Conservation (phyloP, 1,284 basidiomycete species). For the Apiotrichum montevideense region DNA sequence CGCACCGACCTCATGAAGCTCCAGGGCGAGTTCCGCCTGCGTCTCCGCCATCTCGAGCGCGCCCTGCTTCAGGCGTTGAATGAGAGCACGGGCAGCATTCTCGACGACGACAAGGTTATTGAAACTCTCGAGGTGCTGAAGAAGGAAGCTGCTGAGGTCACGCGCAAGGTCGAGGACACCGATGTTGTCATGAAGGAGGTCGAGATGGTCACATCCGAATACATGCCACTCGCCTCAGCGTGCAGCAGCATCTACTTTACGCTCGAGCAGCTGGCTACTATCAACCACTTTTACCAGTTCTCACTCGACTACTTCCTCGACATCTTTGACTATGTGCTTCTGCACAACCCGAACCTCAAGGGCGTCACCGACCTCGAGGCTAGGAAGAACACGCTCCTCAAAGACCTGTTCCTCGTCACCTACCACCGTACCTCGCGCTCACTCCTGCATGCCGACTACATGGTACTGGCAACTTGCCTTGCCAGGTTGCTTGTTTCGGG, state of each 20-base stretch:
- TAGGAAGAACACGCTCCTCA: constrained; percentile 76
- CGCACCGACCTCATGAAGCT: constrained; percentile 97
- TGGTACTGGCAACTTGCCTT: constrained; percentile 83
- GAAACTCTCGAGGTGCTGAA: constrained; percentile 95
- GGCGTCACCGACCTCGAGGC: constrained; percentile 66
- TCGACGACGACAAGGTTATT: constrained; percentile 99
- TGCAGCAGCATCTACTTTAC: constrained; percentile 98
- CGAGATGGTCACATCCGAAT: constrained; percentile 90
- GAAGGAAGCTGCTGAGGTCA: constrained; percentile 93
- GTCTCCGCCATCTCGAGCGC: constrained; percentile 87
- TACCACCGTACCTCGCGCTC: constrained; percentile 88
- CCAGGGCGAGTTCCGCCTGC: constrained; percentile 94
- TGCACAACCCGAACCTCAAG: constrained; percentile 82
- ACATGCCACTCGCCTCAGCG: constrained; percentile 88
- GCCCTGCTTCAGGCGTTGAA: constrained; percentile 91
- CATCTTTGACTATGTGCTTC: constrained; percentile 92
- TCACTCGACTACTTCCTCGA: constrained; percentile 96
- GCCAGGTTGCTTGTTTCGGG: constrained; percentile 78
- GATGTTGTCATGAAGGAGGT: constrained; percentile 94
- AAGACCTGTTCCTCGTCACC: constrained; percentile 84
- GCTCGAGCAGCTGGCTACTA: constrained; percentile 83
- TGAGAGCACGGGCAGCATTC: constrained; percentile 92
- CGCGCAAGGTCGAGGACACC: constrained; percentile 94
- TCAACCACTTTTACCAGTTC: constrained; percentile 99
- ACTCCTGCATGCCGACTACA: constrained; percentile 82